Percentiles rank a stretch among this genome's conserved stretches.
Evolutionary conservation across 2,329 filamentous ascomycete genomes (phyloP).

Genomic region (Talaromyces amestolkiae): DNA sequence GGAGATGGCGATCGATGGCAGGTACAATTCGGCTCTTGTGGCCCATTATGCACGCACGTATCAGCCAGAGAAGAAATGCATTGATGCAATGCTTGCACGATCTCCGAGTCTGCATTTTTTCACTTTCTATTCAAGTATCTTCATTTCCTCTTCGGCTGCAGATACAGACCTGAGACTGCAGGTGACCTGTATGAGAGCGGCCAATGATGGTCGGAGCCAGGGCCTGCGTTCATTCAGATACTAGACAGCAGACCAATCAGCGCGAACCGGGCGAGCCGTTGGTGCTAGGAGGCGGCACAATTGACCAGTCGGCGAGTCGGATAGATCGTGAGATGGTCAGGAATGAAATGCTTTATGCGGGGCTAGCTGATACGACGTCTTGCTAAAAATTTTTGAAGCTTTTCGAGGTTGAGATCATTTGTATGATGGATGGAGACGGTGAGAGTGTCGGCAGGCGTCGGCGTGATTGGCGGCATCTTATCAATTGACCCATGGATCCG

Average conservation of each 20-base stretch:
- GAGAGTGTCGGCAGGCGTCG: background rate
- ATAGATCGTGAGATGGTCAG: background rate
- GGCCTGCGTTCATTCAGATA: background rate
- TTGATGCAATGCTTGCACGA: background rate
- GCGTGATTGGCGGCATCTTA: slow-evolving; percentile 1
- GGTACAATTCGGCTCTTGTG: background rate
- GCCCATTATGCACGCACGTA: background rate
- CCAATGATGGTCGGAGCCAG: slow-evolving; percentile 7
- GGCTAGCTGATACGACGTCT: background rate
- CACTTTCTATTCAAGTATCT: background rate
- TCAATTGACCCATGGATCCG: background rate
- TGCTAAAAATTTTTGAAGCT: background rate
- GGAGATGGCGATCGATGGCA: background rate
- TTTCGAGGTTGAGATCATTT: background rate
- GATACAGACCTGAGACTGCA: slow-evolving; percentile 1
- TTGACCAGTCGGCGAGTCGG: slow-evolving; percentile 9
- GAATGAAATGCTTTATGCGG: slow-evolving; percentile 2
- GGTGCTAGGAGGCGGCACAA: slow-evolving; percentile 9
- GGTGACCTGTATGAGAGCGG: slow-evolving; percentile 5
- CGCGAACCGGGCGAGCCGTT: background rate
- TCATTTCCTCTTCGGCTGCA: background rate
- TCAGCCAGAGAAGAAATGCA: background rate
- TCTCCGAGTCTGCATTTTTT: background rate
- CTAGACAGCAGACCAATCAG: background rate
- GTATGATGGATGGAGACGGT: background rate